phyloP scores from a whole-genome alignment of 805 yeast genomes.

The Spencermartinsiella europaea region DNA sequence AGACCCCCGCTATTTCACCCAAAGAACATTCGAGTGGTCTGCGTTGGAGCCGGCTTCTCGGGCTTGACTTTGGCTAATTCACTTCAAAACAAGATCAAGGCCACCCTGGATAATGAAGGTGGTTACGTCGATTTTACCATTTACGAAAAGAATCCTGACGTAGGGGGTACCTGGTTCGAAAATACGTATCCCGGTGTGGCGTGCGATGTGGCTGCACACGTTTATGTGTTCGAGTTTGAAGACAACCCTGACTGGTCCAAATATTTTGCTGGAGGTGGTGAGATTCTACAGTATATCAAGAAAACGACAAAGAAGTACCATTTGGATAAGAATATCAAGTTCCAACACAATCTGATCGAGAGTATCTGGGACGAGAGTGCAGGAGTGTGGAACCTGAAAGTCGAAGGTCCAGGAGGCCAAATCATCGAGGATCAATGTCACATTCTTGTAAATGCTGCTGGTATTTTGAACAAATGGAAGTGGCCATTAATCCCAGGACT shows the following conservation, averaged over 20 bases:
- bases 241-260: slow-evolving; percentile 27
- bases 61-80: slow-evolving; percentile 8
- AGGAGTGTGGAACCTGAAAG: slow-evolving; percentile 13
- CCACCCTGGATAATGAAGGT: slow-evolving; percentile 1
- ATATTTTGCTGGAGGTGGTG: slow-evolving; percentile 23
- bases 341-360: slow-evolving; percentile 17
- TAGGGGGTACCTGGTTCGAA: slow-evolving; percentile 29
- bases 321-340: slow-evolving; percentile 18
- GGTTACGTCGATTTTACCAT: slow-evolving; percentile 12
- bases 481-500: slow-evolving; percentile 29
- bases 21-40: slow-evolving; percentile 8
- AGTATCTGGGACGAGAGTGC: slow-evolving; percentile 22
- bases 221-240: slow-evolving; percentile 26
- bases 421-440: slow-evolving; percentile 22
- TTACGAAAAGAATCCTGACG: slow-evolving; percentile 28
- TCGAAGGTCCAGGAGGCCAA: slow-evolving; percentile 8
- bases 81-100: slow-evolving; percentile 4
- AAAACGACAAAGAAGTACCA: slow-evolving; percentile 22
- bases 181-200: slow-evolving; percentile 25
- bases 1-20: neutral
- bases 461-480: slow-evolving; percentile 26
- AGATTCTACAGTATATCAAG: slow-evolving; percentile 24
- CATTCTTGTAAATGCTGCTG: slow-evolving; percentile 23
- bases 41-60: slow-evolving; percentile 11
- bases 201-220: slow-evolving; percentile 27